These are phyloP conservation scores for Crithidia brevicula DNA, from an alignment of 208 protist genomes.

Conservation along the genomic window DNA sequence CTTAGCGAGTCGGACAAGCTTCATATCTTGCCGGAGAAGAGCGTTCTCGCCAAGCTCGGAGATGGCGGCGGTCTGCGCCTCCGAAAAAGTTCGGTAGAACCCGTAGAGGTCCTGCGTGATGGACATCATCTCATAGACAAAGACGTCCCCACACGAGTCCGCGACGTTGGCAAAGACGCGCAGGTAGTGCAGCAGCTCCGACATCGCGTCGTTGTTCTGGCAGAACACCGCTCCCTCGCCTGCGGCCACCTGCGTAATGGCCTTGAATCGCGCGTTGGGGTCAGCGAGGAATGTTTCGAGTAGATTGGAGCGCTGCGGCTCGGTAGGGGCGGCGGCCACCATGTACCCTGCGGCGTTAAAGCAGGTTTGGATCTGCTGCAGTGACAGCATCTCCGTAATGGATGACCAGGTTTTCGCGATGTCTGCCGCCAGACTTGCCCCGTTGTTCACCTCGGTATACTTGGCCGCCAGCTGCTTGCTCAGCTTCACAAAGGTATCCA, in stretches of 20 bases:
- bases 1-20: conserved; percentile 94
- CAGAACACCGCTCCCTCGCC: conserved; percentile 58
- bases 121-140: conserved; percentile 93
- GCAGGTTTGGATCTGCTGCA: conserved; percentile 95
- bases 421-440: conserved; percentile 91
- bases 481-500: conserved; percentile 99
- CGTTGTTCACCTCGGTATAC: conserved; percentile 66
- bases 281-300: conserved; percentile 91
- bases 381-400: conserved; percentile 94
- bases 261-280: conserved; percentile 88
- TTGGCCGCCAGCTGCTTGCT: conserved; percentile 93
- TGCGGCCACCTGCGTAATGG: conserved; percentile 59
- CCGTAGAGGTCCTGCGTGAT: conserved; percentile 95
- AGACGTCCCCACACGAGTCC: conserved; percentile 87
- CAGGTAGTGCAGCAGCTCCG: conserved; percentile 93
- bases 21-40: conserved; percentile 43
- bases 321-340: conserved; percentile 67
- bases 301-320: conserved; percentile 37
- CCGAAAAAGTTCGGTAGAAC: conserved; percentile 94
- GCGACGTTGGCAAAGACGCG: conserved; percentile 95
- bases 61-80: conserved; percentile 37
- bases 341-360: conserved; percentile 98
- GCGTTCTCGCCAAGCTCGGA: conserved; percentile 34
- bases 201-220: conserved; percentile 57
- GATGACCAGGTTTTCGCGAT: conserved; percentile 85